These are phyloP conservation scores for Phytophthora palmivora DNA, from an alignment of 352 stramenopile genomes.

Conservation along the genomic window DNA sequence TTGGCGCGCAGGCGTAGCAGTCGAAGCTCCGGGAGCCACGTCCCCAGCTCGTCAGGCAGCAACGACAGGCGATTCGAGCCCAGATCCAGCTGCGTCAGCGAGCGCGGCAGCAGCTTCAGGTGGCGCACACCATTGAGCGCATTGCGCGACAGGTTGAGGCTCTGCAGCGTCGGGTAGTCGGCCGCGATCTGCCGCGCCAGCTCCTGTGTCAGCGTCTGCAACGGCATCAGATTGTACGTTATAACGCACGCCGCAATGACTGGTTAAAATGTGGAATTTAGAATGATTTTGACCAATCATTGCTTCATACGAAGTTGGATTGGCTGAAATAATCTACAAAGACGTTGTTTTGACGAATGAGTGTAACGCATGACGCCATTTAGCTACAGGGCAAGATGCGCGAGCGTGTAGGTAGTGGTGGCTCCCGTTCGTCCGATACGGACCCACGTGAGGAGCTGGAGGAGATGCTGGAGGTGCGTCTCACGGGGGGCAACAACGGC, in stretches of 20 bases:
- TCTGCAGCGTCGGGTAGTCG: constrained; percentile 67
- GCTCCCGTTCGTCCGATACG: constrained; percentile 27
- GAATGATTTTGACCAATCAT: background rate
- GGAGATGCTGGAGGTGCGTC: constrained; percentile 21
- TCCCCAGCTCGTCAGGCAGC: constrained; percentile 45
- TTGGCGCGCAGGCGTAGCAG: constrained; percentile 68
- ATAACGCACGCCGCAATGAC: background rate
- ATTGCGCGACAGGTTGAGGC: constrained; percentile 69
- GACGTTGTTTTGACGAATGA: constrained; percentile 2
- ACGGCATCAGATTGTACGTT: constrained; percentile 39
- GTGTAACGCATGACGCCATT: too few species aligned
- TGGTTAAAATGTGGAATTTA: constrained; percentile 1
- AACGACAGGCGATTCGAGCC: constrained; percentile 55
- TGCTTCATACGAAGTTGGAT: too few species aligned
- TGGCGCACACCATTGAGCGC: constrained; percentile 55
- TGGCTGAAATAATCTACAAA: background rate
- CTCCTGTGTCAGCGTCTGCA: constrained; percentile 64
- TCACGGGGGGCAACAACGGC: constrained; percentile 12
- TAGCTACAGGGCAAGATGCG: constrained; percentile 17
- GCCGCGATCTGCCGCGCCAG: constrained; percentile 68
- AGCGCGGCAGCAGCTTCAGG: constrained; percentile 56
- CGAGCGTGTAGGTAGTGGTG: constrained; percentile 32
- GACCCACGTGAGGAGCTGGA: constrained; percentile 25
- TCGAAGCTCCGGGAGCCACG: constrained; percentile 46
- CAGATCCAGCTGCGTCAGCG: constrained; percentile 63